Base-by-base conservation (phyloP, 148 eudicot species). In the Rhododendron williamsianum region DNA sequence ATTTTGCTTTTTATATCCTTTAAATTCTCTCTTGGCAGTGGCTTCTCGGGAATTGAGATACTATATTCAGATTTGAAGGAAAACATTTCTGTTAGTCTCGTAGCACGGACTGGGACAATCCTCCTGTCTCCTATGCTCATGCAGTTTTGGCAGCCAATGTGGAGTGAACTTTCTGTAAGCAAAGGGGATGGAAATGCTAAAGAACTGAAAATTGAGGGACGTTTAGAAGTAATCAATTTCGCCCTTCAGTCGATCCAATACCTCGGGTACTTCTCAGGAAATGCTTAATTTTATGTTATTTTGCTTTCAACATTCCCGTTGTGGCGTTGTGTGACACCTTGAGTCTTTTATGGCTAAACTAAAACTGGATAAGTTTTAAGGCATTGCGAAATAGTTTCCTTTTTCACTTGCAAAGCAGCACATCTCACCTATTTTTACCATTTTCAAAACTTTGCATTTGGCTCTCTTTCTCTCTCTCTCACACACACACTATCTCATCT, bases 231-330 rank as follows among this genome's bases (percentile, higher is more conserved):
- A 27, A 91, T 97, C 90, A 97, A 97, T 86, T 91, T 86, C 82
- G 98, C 91, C 81, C 93, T 97, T 82, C 93, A 90, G 91, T 92
- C 93, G 33, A 89, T 97, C 86, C 95, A 95, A 87, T 97, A 95
- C 90, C 84, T 92, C 38, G 99, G 99, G 99, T 97, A 89, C 25
- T 46, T 7, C 83, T 84, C 71, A 56, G 3, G 82, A 45, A 74
- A 54, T 13, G 77, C 33, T 30, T 63, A 6, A 43, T 48, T 82
- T 81, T 3, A 9, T 77, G 12, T 72, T 65, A 65, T 27, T 69
- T 69, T 69, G 74, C 74, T 69, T 69, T 27, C 6, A 7, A 45
- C 49, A 27, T 71, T 13, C 25, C 19, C 0, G 2, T 83, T 10
- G 27, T 19, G 11, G 4, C 1, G 8, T 41, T 41, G 45, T 41